Evolutionary conservation across 164 flowering plant genomes (phyloP).

Genomic region (Macadamia tetraphylla): DNA sequence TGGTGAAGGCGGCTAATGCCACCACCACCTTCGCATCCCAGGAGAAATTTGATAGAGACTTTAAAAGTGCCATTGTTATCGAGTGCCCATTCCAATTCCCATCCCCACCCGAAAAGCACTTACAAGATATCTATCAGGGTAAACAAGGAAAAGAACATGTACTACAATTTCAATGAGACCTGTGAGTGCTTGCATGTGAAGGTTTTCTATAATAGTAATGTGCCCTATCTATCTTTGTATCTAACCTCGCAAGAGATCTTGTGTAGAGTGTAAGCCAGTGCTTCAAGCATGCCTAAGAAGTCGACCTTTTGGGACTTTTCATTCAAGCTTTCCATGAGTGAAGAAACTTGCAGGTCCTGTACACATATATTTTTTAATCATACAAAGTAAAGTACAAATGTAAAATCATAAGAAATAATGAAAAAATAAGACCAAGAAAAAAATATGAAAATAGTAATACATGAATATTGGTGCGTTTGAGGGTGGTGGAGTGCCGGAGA

Average conservation of each 20-base stretch:
- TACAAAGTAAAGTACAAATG: too few species aligned
- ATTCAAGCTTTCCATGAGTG: slow-evolving; percentile 20
- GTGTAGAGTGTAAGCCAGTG: slow-evolving; percentile 29
- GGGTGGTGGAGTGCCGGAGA: too few species aligned
- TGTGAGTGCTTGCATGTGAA: too few species aligned
- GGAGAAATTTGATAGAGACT: slow-evolving; percentile 37
- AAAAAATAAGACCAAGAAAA: too few species aligned
- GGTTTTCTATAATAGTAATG: too few species aligned
- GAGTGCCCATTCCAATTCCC: slow-evolving; percentile 28
- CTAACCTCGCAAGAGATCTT: slow-evolving; percentile 44
- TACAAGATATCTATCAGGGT: slow-evolving; percentile 39
- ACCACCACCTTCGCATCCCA: slow-evolving; percentile 75
- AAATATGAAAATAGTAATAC: too few species aligned
- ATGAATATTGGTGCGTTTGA: too few species aligned
- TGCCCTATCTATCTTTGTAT: not conserved
- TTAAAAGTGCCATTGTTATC: slow-evolving; percentile 47
- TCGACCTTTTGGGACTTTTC: slow-evolving; percentile 19
- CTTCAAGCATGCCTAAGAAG: slow-evolving; percentile 15
- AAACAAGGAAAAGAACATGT: too few species aligned
- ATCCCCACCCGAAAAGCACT: slow-evolving; percentile 6
- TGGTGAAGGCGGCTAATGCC: slow-evolving; percentile 60
- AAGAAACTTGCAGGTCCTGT: slow-evolving; percentile 1
- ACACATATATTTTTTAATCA: not conserved
- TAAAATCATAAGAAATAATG: too few species aligned
- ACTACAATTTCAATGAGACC: too few species aligned